Evolutionary conservation across 2,329 filamentous ascomycete genomes (phyloP).

Genomic region (Emericellopsis atlantica): DNA sequence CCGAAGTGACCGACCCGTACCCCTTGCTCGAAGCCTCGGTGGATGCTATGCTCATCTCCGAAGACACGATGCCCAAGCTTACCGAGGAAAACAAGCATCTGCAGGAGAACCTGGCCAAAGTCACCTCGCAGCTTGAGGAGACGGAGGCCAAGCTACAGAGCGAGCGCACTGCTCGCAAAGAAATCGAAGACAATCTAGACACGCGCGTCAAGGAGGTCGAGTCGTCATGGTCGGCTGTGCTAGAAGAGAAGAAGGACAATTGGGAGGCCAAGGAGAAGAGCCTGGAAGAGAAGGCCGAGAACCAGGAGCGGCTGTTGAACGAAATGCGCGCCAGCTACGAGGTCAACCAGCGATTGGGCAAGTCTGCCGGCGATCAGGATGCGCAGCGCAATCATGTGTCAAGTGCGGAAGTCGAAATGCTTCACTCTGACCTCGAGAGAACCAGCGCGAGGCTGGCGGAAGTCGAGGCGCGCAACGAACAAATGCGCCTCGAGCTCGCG

Average conservation of each 20-base stretch:
- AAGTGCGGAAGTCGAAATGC: slow-evolving; percentile 85
- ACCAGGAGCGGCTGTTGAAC: slow-evolving; percentile 80
- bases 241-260: slow-evolving; percentile 91
- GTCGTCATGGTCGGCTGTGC: slow-evolving; percentile 74
- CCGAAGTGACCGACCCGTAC: slow-evolving; percentile 93
- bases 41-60: slow-evolving; percentile 81
- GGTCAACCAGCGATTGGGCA: slow-evolving; percentile 79
- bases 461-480: slow-evolving; percentile 87
- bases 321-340: slow-evolving; percentile 97
- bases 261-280: slow-evolving; percentile 90
- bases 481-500: slow-evolving; percentile 78
- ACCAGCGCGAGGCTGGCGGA: slow-evolving; percentile 80
- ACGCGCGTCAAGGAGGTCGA: slow-evolving; percentile 80
- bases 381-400: slow-evolving; percentile 55
- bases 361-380: slow-evolving; percentile 50
- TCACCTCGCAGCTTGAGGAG: slow-evolving; percentile 74
- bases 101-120: slow-evolving; percentile 61
- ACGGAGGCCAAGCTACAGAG: slow-evolving; percentile 68
- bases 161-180: slow-evolving; percentile 60
- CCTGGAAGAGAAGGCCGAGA: slow-evolving; percentile 87
- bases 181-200: slow-evolving; percentile 67
- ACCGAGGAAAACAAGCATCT: slow-evolving; percentile 80
- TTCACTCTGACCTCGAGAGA: slow-evolving; percentile 81
- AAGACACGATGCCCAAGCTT: slow-evolving; percentile 84
- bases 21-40: slow-evolving; percentile 92